A percentile compares a stretch with the other conserved stretches of the same genome.
phyloP scores from a whole-genome alignment of 23 red algal genomes.

The Cyanidioschyzon merolae region DNA sequence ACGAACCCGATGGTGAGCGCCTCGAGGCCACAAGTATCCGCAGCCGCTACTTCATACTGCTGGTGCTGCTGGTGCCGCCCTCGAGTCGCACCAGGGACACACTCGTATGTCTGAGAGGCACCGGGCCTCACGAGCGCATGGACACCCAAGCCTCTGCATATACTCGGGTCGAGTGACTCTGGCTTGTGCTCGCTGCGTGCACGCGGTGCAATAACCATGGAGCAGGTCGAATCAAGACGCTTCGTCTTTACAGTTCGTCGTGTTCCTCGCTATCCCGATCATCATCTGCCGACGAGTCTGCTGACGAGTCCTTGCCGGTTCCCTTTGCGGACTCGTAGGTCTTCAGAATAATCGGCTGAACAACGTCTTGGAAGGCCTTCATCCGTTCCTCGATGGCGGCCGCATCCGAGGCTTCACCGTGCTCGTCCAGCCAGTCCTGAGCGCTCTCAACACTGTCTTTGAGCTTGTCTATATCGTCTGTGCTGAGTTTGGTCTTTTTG shows the following conservation, averaged over 20 bases:
- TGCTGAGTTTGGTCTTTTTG: constrained; percentile 54
- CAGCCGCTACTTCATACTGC: too few relatives aligned
- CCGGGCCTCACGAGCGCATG: too few relatives aligned
- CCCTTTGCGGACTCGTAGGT: constrained; percentile 25
- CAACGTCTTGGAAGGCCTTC: constrained; percentile 80
- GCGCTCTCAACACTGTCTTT: constrained; percentile 59
- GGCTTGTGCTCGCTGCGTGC: too few relatives aligned
- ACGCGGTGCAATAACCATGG: too few relatives aligned
- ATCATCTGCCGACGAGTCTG: constrained; percentile 29
- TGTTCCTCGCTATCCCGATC: constrained; percentile 18
- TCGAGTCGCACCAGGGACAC: too few relatives aligned
- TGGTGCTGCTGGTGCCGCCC: too few relatives aligned
- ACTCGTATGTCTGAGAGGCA: too few relatives aligned
- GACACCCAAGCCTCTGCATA: too few relatives aligned
- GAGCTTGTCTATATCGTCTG: constrained; percentile 65
- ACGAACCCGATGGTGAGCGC: too few relatives aligned
- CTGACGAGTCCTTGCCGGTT: constrained; percentile 23
- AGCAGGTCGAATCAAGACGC: too few relatives aligned
- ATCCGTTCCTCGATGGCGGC: constrained; percentile 64
- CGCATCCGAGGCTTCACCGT: constrained; percentile 52
- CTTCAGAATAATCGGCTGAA: constrained; percentile 73
- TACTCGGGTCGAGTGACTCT: too few relatives aligned
- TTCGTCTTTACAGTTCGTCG: constrained; percentile 8
- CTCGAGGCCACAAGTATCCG: too few relatives aligned
- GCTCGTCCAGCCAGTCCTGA: constrained; percentile 73